These are phyloP conservation scores for Circinella umbellata DNA, from an alignment of 371 early-diverging fungal species.

Conservation along the genomic window DNA sequence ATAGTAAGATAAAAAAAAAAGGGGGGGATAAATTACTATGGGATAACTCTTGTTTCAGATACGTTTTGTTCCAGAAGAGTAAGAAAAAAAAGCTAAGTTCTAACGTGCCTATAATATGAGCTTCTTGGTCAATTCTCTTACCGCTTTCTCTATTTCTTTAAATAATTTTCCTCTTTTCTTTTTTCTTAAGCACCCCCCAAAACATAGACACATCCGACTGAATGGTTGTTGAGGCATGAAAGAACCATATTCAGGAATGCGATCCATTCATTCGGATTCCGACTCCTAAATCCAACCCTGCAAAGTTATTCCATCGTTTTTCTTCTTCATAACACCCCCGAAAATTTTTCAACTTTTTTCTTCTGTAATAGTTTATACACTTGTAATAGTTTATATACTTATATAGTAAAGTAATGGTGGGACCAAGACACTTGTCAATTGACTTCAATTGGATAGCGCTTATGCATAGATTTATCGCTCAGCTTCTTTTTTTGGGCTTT, in stretches of 20 bases:
- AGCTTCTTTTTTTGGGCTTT: neutral
- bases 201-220: neutral
- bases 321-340: neutral
- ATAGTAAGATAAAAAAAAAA: too few relatives aligned
- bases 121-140: too few relatives aligned
- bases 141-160: neutral
- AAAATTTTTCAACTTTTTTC: neutral
- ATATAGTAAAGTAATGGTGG: neutral
- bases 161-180: neutral
- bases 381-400: too few relatives aligned
- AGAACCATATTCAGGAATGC: constrained; percentile 11
- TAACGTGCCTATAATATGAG: constrained; percentile 3
- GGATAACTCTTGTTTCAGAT: neutral
- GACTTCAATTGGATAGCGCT: constrained; percentile 5
- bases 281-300: neutral
- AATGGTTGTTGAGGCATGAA: neutral
- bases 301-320: too few relatives aligned
- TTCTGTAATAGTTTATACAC: too few relatives aligned
- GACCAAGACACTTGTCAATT: neutral
- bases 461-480: constrained; percentile 1
- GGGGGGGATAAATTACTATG: neutral
- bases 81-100: neutral
- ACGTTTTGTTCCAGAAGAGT: neutral
- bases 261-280: constrained; percentile 15
- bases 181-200: neutral